phyloP scores from a whole-genome alignment of 805 yeast species.

The Candida alai region DNA sequence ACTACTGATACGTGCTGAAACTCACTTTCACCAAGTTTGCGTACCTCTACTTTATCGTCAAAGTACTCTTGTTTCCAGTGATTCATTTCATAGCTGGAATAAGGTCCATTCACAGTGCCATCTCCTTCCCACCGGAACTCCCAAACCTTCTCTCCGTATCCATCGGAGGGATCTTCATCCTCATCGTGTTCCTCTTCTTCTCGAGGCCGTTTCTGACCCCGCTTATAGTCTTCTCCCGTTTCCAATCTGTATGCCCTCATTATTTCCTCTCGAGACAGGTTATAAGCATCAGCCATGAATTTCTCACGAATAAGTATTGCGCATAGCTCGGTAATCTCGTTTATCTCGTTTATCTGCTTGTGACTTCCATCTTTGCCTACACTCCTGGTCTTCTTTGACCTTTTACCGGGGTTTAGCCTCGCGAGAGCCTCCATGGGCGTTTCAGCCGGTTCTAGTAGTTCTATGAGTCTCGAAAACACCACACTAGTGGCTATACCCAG shows the following conservation, averaged over 20 bases:
- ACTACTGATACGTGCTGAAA: conserved; percentile 24
- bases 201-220: conserved; percentile 17
- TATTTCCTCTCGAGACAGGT: conserved; percentile 53
- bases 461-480: conserved; percentile 31
- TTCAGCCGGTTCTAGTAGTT: conserved; percentile 53
- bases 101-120: conserved; percentile 46
- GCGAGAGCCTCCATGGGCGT: conserved; percentile 54
- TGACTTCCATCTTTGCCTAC: conserved; percentile 15
- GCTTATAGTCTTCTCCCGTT: conserved; percentile 20
- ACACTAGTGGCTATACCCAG: conserved; percentile 13
- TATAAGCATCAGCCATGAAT: conserved; percentile 45
- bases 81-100: conserved; percentile 49
- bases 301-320: conserved; percentile 41
- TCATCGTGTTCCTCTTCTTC: conserved; percentile 16
- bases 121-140: conserved; percentile 36
- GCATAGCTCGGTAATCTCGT: conserved; percentile 47
- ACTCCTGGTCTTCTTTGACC: conserved; percentile 13
- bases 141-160: conserved; percentile 36
- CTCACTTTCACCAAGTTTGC: conserved; percentile 22
- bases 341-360: conserved; percentile 14
- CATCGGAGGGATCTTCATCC: conserved; percentile 6
- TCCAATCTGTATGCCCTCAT: conserved; percentile 27
- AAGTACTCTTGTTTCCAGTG: conserved; percentile 53
- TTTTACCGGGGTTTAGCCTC: conserved; percentile 29
- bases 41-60: conserved; percentile 41